Evolutionary conservation across 495 filamentous ascomycete genomes (phyloP), one percentile per base, ranked within the genome.

Genomic region (Penicillium nucicola): DNA sequence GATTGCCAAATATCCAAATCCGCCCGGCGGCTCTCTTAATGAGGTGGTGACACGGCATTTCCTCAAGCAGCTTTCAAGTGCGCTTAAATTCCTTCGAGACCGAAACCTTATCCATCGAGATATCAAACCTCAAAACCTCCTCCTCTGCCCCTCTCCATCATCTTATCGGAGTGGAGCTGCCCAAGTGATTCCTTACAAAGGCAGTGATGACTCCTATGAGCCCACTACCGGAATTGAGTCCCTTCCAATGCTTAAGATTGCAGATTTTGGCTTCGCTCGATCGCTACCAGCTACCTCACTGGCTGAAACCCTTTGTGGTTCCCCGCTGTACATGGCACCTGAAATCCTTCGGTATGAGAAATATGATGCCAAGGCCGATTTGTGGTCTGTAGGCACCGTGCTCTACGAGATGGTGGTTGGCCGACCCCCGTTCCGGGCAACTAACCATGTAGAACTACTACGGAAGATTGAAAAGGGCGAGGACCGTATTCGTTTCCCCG

Each of bases 251-350:
- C 77, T 98, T 45, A 98, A 98, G 71, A 84, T 98, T 59, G 93
- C 93, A 10, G 93, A 98, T 71, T 98, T 98, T 56, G 93, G 93
- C 2, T 98, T 98, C 62, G 93, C 93, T 44, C 84, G 93, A 41
- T 89, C 92, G 37, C 73, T 98, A 39, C 92, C 92, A 6, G 79
- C 86, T 9, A 92, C 92, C 1, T 89, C 92, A 2, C 75, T 98
- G 36, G 93, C 93, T 7, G 93, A 98, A 64, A 98, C 93, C 3
- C 77, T 98, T 5, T 98, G 93, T 66, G 93, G 93, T 28, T 98
- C 93, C n/a, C 93, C 93, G 12, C 77, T 98, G 19, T 98, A 98
- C 69, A 98, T 98, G 93, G 93, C 93, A 1, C 93, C 93, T 2
- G 93, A 98, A 69, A 98, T 98, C 50, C 80, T 98, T 35, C 84